These are phyloP conservation scores for Dillenia turbinata DNA, from an alignment of 164 flowering plant genomes.

Conservation along the genomic window DNA sequence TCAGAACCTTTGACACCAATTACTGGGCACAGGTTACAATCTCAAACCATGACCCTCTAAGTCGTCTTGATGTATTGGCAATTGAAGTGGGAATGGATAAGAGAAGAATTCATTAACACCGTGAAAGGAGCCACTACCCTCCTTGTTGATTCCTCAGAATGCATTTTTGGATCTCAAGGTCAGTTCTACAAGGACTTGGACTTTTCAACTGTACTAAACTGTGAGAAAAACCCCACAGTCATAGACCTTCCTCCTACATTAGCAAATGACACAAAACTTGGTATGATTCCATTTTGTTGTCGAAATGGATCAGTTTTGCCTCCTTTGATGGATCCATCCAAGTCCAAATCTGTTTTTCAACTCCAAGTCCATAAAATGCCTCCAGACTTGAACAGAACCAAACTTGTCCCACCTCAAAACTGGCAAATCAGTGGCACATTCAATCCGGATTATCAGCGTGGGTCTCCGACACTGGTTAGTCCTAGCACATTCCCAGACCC, in stretches of 20 bases:
- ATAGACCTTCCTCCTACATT: conserved; percentile 41
- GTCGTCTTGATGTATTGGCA: conserved; percentile 60
- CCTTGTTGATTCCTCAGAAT: conserved; percentile 33
- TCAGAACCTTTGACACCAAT: conserved; percentile 28
- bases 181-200: conserved; percentile 30
- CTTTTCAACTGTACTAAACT: conserved; percentile 41
- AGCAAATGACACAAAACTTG: conserved; percentile 44
- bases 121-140: conserved; percentile 57
- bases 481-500: conserved; percentile 46
- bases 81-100: conserved; percentile 62
- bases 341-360: conserved; percentile 42
- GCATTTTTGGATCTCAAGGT: conserved; percentile 47
- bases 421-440: conserved; percentile 45
- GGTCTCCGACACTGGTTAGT: conserved; percentile 46
- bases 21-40: conserved; percentile 67
- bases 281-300: conserved; percentile 50
- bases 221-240: conserved; percentile 45
- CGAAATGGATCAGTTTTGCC: conserved; percentile 54
- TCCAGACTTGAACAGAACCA: conserved; percentile 41
- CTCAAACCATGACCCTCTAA: conserved; percentile 48
- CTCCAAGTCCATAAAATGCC: conserved; percentile 61
- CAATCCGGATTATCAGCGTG: conserved; percentile 46
- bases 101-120: conserved; percentile 43
- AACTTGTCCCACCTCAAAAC: conserved; percentile 43
- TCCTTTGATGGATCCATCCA: conserved; percentile 44